Base-by-base conservation (phyloP, 169 alveolate genomes). In the Plasmodium yoelii region DNA sequence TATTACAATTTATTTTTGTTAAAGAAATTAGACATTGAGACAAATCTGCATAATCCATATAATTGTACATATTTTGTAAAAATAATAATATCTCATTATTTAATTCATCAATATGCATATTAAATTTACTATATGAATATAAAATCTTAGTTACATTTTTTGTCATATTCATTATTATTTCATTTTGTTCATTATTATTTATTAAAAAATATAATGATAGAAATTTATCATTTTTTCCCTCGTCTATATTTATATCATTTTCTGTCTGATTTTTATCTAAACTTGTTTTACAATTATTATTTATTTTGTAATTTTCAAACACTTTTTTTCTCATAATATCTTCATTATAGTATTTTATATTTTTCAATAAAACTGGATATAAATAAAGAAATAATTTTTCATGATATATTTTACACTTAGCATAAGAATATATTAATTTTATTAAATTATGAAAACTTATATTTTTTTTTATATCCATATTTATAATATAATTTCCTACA, bases 91-190 rank as follows among this genome's bases (percentile, higher is more conserved):
- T 68, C 56, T 82, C 90, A 47, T 82, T 82, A 46, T 82, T 67
- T 61, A 82, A 28, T 61, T 82, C 90, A 18, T 82, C 90, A 34
- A 82, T 68, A 18, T 82, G 69, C 70, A 82, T 82, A 61, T 60
- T 46, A 68, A 82, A 82, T 56, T 82, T 82, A 12, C 90, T 82
- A 15, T 55, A 82, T 10, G 73, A 15, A 60, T 82, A 82, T 24
- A 82, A 51, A 19, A 69, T 70, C 47, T 59, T 22, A 47, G 73
- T 68, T 10, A 82, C 73, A 60, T 55, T 46, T 82, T 49, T 24
- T 24, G 28, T 13, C 12, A 84, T 84, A 34, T 82, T 84, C 2
- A 22, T 53, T 8, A 34, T 75, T 46, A 13, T 22, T 24, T 61
- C 22, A 46, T 6, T 10, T 10, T 55, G 18, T 10, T 73, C 63